These are phyloP conservation scores for Kurtzmaniella natalensis DNA, from an alignment of 1,139 yeast species.

Conservation along the genomic window DNA sequence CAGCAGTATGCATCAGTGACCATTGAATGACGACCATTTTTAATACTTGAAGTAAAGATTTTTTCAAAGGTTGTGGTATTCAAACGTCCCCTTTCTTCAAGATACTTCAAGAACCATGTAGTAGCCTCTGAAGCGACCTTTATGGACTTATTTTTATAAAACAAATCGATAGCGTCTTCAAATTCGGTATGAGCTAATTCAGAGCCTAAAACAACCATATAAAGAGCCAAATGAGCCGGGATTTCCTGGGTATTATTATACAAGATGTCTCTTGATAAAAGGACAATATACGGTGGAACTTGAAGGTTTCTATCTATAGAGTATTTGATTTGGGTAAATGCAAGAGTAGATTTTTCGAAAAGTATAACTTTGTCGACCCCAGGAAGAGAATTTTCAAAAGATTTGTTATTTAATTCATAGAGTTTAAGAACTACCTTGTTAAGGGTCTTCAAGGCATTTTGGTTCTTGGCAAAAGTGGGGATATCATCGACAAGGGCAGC, in stretches of 20 bases:
- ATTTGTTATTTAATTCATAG: slow-evolving; percentile 12
- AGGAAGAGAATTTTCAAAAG: slow-evolving; percentile 6
- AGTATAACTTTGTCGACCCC: slow-evolving; percentile 13
- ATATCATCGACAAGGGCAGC: slow-evolving; percentile 13
- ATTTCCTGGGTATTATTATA: slow-evolving; percentile 10
- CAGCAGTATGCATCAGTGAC: slow-evolving; percentile 19
- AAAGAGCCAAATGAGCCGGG: slow-evolving; percentile 18
- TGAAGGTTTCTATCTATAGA: slow-evolving; percentile 7
- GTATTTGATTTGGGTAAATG: slow-evolving; percentile 5
- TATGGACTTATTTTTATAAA: slow-evolving; percentile 3
- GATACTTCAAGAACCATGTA: slow-evolving; percentile 18
- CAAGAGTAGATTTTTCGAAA: slow-evolving; percentile 18
- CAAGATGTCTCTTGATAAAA: slow-evolving; percentile 18
- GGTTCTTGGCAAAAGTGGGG: slow-evolving; percentile 6
- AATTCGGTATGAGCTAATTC: slow-evolving; percentile 3
- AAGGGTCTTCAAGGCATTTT: slow-evolving; percentile 14
- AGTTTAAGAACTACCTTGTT: slow-evolving; percentile 20
- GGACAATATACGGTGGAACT: slow-evolving; percentile 26
- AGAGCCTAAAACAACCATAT: slow-evolving; percentile 23
- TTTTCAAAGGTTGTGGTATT: slow-evolving; percentile 22
- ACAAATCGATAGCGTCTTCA: slow-evolving; percentile 2
- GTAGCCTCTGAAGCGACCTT: slow-evolving; percentile 16
- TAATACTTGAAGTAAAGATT: slow-evolving; percentile 10
- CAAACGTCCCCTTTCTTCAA: slow-evolving; percentile 13
- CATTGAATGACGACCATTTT: slow-evolving; percentile 7